Base-by-base conservation (phyloP, 2,329 filamentous ascomycete genomes). In the Chaetomiaceae sp. region DNA sequence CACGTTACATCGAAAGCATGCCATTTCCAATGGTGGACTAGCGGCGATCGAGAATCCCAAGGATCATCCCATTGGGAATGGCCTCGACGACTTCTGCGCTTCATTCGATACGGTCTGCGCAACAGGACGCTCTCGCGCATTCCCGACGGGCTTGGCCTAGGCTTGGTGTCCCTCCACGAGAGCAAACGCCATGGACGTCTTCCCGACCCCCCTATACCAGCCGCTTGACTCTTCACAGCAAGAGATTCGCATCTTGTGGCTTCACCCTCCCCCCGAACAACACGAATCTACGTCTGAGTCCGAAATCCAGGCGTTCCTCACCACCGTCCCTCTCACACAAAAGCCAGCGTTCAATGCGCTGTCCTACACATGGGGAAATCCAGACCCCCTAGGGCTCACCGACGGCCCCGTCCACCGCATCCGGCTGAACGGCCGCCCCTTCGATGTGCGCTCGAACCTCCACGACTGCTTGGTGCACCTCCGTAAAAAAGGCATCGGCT, bases 291-390 rank as follows among this genome's bases (percentile, higher is more conserved):
- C 8, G 7, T 8, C 20, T 13, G 21, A 27, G 9, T 2, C 20
- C 19, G 20, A 40, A 25, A 46, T 46, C 44, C 14, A 38, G 4
- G 44, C 21, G 3, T 13, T 14, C 2, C 44, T 46, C 33, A 46
- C 44, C 8, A 46, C 34, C 5, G 20, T 38, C 34, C 38, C 34
- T 9, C 21, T 46, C 7, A 12, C 16, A 16, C 13, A 38, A 9
- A 17, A 27, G 5, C 44, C 33, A 1, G 2, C 44, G 3, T 51
- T 47, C 21, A 41, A 30, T 12, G 43, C 49, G 16, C n/a, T 51
- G 10, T 51, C 49, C 5, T 47, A 51, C 44, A 47, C 43, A 27
- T 51, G 49, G 44, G 49, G 38, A 2, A 17, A 9, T 19, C 37
- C 37, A 17, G 8, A 21, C 12, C n/a, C n/a, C n/a, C n/a, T n/a